Conservation (phyloP, 176 grass and related monocot genomes). For the Phoenix dactylifera region DNA sequence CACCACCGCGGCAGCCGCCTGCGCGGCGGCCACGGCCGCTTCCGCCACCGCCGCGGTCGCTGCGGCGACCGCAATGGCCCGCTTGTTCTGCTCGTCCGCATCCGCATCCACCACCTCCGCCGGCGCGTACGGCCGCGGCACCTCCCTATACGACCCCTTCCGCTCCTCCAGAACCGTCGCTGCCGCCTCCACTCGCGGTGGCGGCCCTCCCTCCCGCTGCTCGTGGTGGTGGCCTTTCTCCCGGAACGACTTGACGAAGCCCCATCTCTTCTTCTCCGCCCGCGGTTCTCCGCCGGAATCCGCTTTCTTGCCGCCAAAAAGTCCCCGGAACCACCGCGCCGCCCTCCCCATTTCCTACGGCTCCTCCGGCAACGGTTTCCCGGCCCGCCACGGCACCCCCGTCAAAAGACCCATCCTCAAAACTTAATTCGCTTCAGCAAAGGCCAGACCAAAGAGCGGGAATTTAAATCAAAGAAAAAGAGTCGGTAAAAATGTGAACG, state of each 20-base stretch:
- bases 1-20: slow-evolving; percentile 73
- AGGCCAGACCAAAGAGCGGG: too few species aligned
- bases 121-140: not conserved
- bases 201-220: not conserved
- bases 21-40: slow-evolving; percentile 71
- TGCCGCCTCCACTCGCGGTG: not conserved
- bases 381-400: not conserved
- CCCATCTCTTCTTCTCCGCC: slow-evolving; percentile 43
- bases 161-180: slow-evolving; percentile 3
- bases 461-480: too few species aligned
- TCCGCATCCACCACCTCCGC: slow-evolving; percentile 3
- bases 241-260: slow-evolving; percentile 65
- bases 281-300: not conserved
- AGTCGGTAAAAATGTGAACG: too few species aligned
- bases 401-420: too few species aligned
- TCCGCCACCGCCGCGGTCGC: slow-evolving; percentile 80
- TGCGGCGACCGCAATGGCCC: slow-evolving; percentile 76
- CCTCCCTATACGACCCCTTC: slow-evolving; percentile 22
- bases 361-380: not conserved
- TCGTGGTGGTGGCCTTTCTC: slow-evolving; percentile 22
- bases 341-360: slow-evolving; percentile 60
- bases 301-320: slow-evolving; percentile 55
- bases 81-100: slow-evolving; percentile 75
- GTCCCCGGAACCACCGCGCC: slow-evolving; percentile 56
- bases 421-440: too few species aligned